These are phyloP conservation scores for Starmerella cellae DNA, from an alignment of 805 yeast species.

Conservation along the genomic window DNA sequence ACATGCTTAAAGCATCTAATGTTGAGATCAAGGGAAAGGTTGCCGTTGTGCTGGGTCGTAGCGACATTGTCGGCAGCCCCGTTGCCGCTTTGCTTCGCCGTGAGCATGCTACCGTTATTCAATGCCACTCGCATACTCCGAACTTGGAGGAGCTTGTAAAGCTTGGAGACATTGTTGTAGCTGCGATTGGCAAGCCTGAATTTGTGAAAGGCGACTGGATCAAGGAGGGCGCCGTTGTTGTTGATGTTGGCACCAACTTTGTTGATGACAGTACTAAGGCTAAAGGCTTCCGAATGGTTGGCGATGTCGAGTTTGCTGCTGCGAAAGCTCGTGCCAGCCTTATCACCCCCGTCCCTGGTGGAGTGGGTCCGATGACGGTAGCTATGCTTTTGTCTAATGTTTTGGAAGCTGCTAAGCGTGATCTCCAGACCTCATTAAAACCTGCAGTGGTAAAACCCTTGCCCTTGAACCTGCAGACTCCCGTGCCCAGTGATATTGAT, in stretches of 20 bases:
- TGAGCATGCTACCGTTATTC: constrained; percentile 73
- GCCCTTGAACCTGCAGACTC: constrained; percentile 40
- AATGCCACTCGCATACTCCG: constrained; percentile 62
- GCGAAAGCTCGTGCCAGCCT: constrained; percentile 50
- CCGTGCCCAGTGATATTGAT: constrained; percentile 85
- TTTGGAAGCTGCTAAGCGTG: constrained; percentile 56
- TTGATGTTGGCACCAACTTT: constrained; percentile 93
- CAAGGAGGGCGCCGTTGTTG: constrained; percentile 69
- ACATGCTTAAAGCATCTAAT: constrained; percentile 56
- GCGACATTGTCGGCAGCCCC: constrained; percentile 93
- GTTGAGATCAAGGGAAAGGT: constrained; percentile 59
- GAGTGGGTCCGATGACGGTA: constrained; percentile 99
- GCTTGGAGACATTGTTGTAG: constrained; percentile 75
- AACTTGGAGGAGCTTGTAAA: constrained; percentile 45
- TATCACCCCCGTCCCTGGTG: constrained; percentile 97
- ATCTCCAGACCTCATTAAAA: constrained; percentile 27
- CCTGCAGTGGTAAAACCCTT: constrained; percentile 42
- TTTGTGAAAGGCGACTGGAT: constrained; percentile 80
- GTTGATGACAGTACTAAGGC: constrained; percentile 60
- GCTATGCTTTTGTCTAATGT: constrained; percentile 88
- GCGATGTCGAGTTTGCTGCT: constrained; percentile 77
- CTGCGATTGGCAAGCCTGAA: constrained; percentile 81
- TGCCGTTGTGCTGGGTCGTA: constrained; percentile 87
- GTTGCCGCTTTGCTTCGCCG: constrained; percentile 71
- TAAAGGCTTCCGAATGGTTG: constrained; percentile 76